phyloP scores from a whole-genome alignment of 2,329 filamentous ascomycete genomes.

The Scleromitrula shiraiana region DNA sequence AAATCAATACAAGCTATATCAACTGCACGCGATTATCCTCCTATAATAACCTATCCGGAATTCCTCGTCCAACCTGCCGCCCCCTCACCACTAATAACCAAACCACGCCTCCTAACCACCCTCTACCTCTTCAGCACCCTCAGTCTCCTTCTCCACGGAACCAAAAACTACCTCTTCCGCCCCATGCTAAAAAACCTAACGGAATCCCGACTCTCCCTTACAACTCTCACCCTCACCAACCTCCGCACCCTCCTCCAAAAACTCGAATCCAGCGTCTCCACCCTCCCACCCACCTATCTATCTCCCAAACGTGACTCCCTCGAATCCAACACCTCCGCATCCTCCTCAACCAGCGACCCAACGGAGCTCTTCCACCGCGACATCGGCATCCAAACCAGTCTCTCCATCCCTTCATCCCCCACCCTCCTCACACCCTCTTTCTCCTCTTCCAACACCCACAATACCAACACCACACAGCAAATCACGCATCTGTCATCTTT shows the following conservation, averaged over 20 bases:
- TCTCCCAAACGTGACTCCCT: conserved; percentile 27
- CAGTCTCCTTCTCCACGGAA: conserved; percentile 60
- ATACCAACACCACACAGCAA: conserved; percentile 27
- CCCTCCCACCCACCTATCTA: conserved; percentile 39
- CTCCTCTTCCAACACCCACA: conserved; percentile 21
- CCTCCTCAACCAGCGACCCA: conserved; percentile 40
- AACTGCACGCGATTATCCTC: conserved; percentile 35
- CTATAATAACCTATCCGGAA: conserved; percentile 63
- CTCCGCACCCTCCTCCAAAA: conserved; percentile 42
- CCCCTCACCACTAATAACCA: conserved; percentile 55
- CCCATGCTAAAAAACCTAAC: conserved; percentile 48
- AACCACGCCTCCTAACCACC: conserved; percentile 48
- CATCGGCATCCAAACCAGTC: conserved; percentile 68
- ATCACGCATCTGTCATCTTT: conserved; percentile 37
- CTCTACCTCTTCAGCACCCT: conserved; percentile 50
- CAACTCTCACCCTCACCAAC: conserved; percentile 39
- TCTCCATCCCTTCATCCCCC: conserved; percentile 35
- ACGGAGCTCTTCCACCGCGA: conserved; percentile 77
- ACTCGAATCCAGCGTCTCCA: conserved; percentile 51
- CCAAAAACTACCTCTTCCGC: conserved; percentile 59
- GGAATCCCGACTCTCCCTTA: conserved; percentile 44
- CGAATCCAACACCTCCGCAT: conserved; percentile 41
- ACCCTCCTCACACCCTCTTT: conserved; percentile 17
- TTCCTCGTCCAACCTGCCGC: conserved; percentile 51
- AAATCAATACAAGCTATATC: conserved; percentile 32